These are phyloP conservation scores for Flaveria sonorensis DNA, from an alignment of 129 eudicot species.

Conservation along the genomic window DNA sequence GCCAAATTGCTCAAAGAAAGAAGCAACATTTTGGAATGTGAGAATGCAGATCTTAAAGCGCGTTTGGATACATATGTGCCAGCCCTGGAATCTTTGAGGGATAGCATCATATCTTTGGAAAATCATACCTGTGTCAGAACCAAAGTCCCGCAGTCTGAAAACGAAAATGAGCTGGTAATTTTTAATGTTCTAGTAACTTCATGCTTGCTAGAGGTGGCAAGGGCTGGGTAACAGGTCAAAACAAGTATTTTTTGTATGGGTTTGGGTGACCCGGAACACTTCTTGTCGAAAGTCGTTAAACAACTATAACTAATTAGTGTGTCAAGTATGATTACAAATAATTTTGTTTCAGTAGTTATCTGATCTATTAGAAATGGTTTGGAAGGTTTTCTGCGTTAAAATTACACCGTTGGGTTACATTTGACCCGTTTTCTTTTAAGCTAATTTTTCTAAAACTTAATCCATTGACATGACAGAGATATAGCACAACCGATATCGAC, in stretches of 20 bases:
- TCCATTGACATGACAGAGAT: background rate
- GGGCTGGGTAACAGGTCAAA: slow-evolving; percentile 2
- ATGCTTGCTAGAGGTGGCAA: background rate
- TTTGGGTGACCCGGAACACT: slow-evolving; percentile 19
- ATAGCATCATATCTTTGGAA: slow-evolving; percentile 65
- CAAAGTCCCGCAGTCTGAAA: slow-evolving; percentile 36
- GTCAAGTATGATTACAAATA: background rate
- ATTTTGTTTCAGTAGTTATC: background rate
- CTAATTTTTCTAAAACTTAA: background rate
- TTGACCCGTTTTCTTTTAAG: background rate
- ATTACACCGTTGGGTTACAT: background rate
- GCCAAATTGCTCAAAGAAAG: slow-evolving; percentile 41
- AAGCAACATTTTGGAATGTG: slow-evolving; percentile 43
- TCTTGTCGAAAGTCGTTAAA: background rate
- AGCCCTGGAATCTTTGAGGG: slow-evolving; percentile 55
- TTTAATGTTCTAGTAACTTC: background rate
- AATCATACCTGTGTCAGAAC: slow-evolving; percentile 37
- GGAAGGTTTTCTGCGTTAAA: background rate
- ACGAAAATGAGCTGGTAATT: slow-evolving; percentile 49
- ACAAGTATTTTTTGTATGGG: background rate
- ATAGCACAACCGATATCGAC: background rate
- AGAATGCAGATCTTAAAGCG: slow-evolving; percentile 56
- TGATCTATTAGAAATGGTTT: background rate
- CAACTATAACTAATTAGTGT: background rate
- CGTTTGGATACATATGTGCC: slow-evolving; percentile 53